Evolutionary conservation across 2,329 filamentous ascomycete genomes (phyloP).

Genomic region (Fusarium sp.): DNA sequence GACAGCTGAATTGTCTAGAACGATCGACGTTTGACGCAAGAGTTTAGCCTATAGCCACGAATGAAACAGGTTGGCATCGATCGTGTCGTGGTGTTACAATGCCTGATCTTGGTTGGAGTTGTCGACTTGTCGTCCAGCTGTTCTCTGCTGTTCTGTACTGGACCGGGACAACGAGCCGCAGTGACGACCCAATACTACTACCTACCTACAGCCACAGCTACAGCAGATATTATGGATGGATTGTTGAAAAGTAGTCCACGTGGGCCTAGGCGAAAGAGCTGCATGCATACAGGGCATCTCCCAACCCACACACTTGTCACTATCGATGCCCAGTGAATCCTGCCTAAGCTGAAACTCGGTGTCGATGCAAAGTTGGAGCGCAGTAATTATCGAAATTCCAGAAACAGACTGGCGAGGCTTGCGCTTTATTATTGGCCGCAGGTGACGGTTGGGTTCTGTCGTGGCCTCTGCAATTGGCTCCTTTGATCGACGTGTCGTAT

Average conservation of each 20-base stretch:
- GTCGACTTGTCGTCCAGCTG: not conserved
- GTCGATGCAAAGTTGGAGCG: conserved; percentile 18
- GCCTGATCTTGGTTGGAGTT: conserved; percentile 2
- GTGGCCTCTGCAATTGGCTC: conserved; percentile 16
- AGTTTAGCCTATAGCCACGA: conserved; percentile 8
- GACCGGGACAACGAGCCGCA: not conserved
- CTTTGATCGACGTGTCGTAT: conserved; percentile 31
- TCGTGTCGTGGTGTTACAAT: conserved; percentile 9
- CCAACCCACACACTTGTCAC: conserved; percentile 31
- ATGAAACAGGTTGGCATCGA: not conserved
- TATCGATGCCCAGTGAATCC: conserved; percentile 35
- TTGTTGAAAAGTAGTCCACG: conserved; percentile 16
- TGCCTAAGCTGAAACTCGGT: conserved; percentile 31
- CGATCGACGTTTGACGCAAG: conserved; percentile 19
- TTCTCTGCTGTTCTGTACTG: no score
- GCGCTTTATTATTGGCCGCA: conserved; percentile 29
- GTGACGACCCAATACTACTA: conserved; percentile 11
- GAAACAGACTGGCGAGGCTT: conserved; percentile 27
- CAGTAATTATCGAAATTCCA: conserved; percentile 15
- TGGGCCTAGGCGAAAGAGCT: conserved; percentile 22
- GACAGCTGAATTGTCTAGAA: conserved; percentile 2
- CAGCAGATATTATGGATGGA: not conserved
- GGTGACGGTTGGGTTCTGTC: conserved; percentile 20
- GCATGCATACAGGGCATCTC: conserved; percentile 34
- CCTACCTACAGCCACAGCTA: not conserved